A percentile compares a stretch with the other conserved stretches of the same genome.
Evolutionary conservation across 257 asterid genomes (phyloP).

Genomic region (Rubia yunnanensis): DNA sequence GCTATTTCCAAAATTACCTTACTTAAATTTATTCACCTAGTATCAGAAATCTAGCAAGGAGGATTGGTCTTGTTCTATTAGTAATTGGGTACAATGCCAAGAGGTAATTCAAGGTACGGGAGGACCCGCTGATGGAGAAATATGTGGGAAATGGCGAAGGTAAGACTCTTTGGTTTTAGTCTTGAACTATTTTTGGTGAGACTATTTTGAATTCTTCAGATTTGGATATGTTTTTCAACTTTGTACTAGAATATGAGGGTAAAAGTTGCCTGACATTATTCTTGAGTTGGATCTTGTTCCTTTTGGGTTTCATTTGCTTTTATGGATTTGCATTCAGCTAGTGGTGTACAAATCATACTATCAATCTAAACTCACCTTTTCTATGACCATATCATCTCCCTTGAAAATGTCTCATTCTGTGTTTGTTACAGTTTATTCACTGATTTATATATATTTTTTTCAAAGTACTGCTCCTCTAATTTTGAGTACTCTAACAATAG

Average conservation of each 20-base stretch:
- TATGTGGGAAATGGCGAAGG: constrained; percentile 96
- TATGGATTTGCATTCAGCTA: neutral
- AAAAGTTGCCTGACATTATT: neutral
- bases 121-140: constrained; percentile 49
- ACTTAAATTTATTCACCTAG: constrained; percentile 25
- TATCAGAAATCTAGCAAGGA: constrained; percentile 25
- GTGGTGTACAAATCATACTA: neutral
- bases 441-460: neutral
- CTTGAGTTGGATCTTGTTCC: neutral
- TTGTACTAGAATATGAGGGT: neutral
- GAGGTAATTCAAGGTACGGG: constrained; percentile 48
- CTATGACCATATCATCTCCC: neutral
- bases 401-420: neutral
- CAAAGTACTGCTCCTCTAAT: neutral
- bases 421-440: neutral
- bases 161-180: constrained; percentile 14
- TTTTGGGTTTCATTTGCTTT: neutral
- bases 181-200: neutral
- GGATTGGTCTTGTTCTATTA: constrained; percentile 38
- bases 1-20: constrained; percentile 15
- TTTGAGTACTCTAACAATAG: neutral
- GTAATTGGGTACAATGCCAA: constrained; percentile 87
- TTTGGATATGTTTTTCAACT: neutral
- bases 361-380: neutral
- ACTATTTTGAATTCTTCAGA: neutral